Base-by-base conservation (phyloP, 306 rosid species). In the Spatholobus suberectus region DNA sequence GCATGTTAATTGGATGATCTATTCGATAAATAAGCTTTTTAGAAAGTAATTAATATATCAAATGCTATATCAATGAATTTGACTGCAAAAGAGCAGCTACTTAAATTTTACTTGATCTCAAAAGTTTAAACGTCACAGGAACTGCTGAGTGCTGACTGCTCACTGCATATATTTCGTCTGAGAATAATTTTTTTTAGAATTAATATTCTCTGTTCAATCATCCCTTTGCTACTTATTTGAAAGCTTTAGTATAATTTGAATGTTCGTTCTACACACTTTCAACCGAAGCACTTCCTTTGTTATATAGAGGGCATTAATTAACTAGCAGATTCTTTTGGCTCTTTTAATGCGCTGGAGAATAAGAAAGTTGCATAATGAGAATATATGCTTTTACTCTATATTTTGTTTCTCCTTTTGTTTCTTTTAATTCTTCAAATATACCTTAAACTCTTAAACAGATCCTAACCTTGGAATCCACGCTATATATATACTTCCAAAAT, bases 401-500 rank as follows among this genome's bases (percentile, higher is more conserved):
- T 67, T 17, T 47, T 72, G 26, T 51, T 21, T 38, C 47, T 51
- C 4, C 41, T 24, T 26, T 81, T 66, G 12, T 1, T 24, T 65
- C 27, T 70, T 72, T 70, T 43, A 29, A 17, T 63, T 77, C 79
- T 59, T 61, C 75, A 58, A 10, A 73, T 79, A 20, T 68, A 57
- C 82, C 82, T 80, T 85, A 80, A 80, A 85, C 59, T 78, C 27
- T 71, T 78, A 82, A 75, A 62, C 21, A 62, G 80, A 76, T 78
- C 70, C 86, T 71, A 75, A 40, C 87, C 89, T 88, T 82, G 92
- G 76, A 77, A 85, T 79, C 73, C 85, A 85, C 92, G 81, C 78
- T 75, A 83, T 58, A 59, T 79, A 51, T 43, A 83, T 75, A 46
- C 79, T 58, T 77, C 86, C 87, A 65, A 71, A 70, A 83, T 76